A percentile compares a stretch with the other conserved stretches of the same genome.
Conservation (phyloP, 768 basidiomycete genomes). For the Lyophyllum atratum region DNA sequence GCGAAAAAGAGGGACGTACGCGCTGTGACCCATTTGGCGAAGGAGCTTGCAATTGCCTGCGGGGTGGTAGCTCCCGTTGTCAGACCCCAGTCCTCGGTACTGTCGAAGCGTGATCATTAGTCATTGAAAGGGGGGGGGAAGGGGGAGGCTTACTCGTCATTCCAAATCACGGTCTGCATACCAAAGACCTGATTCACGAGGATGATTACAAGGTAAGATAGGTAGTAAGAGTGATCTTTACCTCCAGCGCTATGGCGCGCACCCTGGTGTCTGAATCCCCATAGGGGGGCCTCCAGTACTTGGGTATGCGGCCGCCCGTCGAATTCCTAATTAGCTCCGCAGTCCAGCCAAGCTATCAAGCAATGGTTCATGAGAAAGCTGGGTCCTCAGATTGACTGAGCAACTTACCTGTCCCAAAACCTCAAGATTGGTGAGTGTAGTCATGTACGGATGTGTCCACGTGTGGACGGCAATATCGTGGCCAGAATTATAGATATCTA, state of each 20-base stretch:
- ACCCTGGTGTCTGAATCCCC: constrained; percentile 87
- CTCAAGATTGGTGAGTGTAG: constrained; percentile 66
- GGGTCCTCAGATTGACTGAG: not conserved
- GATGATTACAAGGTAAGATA: not conserved
- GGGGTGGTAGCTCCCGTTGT: constrained; percentile 43
- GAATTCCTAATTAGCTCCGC: constrained; percentile 78
- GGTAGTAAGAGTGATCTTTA: constrained; percentile 27
- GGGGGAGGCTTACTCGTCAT: constrained; percentile 64
- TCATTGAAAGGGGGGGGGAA: not conserved
- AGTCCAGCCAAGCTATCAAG: constrained; percentile 72
- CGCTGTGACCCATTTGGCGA: constrained; percentile 63
- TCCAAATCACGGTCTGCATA: constrained; percentile 86
- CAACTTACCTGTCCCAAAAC: constrained; percentile 61
- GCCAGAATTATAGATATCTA: constrained; percentile 46
- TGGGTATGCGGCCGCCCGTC: constrained; percentile 69
- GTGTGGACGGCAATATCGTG: constrained; percentile 59
- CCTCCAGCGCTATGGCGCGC: constrained; percentile 79
- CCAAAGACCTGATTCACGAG: constrained; percentile 56
- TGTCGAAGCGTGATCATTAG: constrained; percentile 27
- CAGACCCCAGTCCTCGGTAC: constrained; percentile 79
- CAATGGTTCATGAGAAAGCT: not conserved
- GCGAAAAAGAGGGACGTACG: constrained; percentile 12
- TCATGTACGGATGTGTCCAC: constrained; percentile 82
- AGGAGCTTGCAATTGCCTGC: constrained; percentile 43
- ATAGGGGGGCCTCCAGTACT: constrained; percentile 88